These are phyloP conservation scores for Euphorbia pulcherrima DNA, from an alignment of 345 rosid genomes.

Conservation along the genomic window DNA sequence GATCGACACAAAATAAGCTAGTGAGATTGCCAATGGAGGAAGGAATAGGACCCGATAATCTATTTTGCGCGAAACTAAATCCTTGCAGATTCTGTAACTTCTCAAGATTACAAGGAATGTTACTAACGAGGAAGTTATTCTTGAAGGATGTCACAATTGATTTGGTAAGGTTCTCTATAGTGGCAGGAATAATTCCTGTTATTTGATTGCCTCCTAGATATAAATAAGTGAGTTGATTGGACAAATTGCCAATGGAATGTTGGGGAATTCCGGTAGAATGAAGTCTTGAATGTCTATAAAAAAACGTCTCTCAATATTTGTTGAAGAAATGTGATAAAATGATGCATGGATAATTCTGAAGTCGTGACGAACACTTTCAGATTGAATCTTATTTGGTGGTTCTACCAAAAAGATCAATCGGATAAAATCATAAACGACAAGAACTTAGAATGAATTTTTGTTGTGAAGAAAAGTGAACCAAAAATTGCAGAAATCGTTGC, in stretches of 20 bases:
- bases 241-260: conserved; percentile 22
- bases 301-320: too few species aligned
- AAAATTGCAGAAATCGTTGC: too few species aligned
- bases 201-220: conserved; percentile 3
- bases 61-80: neutral
- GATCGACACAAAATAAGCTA: neutral
- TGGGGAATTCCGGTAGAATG: too few species aligned
- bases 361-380: too few species aligned
- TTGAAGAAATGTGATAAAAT: too few species aligned
- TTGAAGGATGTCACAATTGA: neutral
- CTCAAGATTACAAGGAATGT: conserved; percentile 13
- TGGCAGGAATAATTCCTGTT: conserved; percentile 17
- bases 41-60: conserved; percentile 13
- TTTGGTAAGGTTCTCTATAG: conserved; percentile 15
- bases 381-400: too few species aligned
- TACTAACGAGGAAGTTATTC: conserved; percentile 6
- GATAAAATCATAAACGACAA: too few species aligned
- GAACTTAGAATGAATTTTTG: too few species aligned
- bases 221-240: conserved; percentile 2
- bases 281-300: too few species aligned
- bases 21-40: conserved; percentile 22
- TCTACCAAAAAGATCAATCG: too few species aligned
- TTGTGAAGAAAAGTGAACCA: too few species aligned
- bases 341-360: too few species aligned
- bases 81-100: conserved; percentile 1